Evolutionary conservation across 805 yeast species (phyloP), one percentile per base, ranked within the genome.

Genomic region (Ogataea populi-albae): DNA sequence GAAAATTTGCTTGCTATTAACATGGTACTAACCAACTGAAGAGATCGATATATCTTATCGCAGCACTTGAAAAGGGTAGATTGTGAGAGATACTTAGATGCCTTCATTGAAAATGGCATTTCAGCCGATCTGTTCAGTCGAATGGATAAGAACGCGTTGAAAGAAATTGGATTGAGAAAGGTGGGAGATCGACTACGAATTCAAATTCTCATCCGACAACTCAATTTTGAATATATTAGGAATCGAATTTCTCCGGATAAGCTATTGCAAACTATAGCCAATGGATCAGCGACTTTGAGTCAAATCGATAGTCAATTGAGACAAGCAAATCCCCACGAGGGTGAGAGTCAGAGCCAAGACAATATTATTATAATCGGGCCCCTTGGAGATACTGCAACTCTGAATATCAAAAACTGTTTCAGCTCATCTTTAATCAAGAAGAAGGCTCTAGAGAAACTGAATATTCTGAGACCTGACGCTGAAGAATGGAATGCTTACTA

Each of bases 171-270:
- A 0, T 59, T 91, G 8, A 44, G 50, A n/a, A 81, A 77, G 45
- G 75, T 91, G 11, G 97, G 98, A 1, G 98, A 93, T 57, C 65
- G 96, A 18, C 66, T 91, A 15, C 66, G 82, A 19, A 59, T 91
- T 8, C 76, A 81, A 49, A 65, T 75, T 11, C 79, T 81, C 15
- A 67, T 85, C 3, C 65, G 71, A 20, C 57, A 65, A 26, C 49
- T 77, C 38, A 67, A 73, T 30, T 46, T 64, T 4, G 68, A 61
- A 32, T 55, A 45, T 32, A 46, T 50, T 3, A 46, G 40, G 29
- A 38, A 49, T 1, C 17, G 36, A 15, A 28, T 60, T 5, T 49
- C 55, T 3, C 26, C 41, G 3, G 40, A 37, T 4, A 38, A 45
- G 11, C 38, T 61, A n/a, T 42, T 38, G 6, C 48, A 45, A 1